Evolutionary conservation across 495 filamentous ascomycete genomes (phyloP), one percentile per base, ranked within the genome.

Genomic region (Hypoxylon crocopeplum): DNA sequence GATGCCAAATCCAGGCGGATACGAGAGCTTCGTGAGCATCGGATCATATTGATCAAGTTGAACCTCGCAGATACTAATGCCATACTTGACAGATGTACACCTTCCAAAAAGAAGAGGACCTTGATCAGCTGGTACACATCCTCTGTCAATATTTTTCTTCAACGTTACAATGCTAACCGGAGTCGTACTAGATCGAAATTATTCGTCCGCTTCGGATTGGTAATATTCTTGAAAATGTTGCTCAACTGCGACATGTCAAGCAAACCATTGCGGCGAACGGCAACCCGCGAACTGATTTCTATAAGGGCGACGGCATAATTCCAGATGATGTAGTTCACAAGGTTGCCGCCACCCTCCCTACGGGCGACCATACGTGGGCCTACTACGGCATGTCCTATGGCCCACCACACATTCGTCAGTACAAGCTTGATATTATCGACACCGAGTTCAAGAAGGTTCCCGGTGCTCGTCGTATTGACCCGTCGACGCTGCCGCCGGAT

Each of bases 171-270:
- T 41, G 7, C 48, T 48, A 46, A 57, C 15, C n/a, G 1, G 2
- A 4, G 5, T 19, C n/a, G 1, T 15, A 24, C 16, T 40, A 74
- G 71, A 73, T 73, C 24, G 72, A 74, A 44, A 76, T 79, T 22
- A 83, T 84, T 57, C 73, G 81, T 3, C 82, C 82, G 1, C 71
- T 85, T 4, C 71, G 75, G 3, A 72, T 78, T 34, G 64, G 75
- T 39, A 73, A 75, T 47, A 80, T 85, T 33, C 72, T 86, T 25
- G 77, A 81, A 39, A 85, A 86, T 62, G 78, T 82, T 25, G 80
- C 82, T 22, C 79, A 83, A 53, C 67, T 85, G 6, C 78, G 82
- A 5, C 77, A 83, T 59, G 76, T 81, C 25, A 76, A 76, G 20
- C 79, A 83, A 54, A 71, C 72, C 17, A 64, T 81, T 27, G 80